Conservation (phyloP, 2,329 filamentous ascomycete species). For the Amphichorda felina region DNA sequence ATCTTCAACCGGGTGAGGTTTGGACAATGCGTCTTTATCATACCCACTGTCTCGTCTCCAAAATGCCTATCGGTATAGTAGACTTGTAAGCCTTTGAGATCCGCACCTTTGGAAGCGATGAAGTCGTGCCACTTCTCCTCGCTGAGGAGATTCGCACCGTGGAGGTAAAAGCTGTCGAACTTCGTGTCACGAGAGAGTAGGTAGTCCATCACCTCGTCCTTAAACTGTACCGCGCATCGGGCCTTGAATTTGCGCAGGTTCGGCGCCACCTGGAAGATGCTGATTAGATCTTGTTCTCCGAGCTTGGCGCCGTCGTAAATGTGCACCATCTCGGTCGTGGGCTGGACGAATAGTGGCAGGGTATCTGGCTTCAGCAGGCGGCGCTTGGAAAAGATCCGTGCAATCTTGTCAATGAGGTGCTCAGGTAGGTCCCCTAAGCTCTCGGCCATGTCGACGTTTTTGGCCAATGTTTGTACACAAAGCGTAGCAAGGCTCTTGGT, state of each 20-base stretch:
- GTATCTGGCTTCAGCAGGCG: conserved; percentile 42
- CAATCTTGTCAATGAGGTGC: conserved; percentile 44
- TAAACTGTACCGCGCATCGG: conserved; percentile 83
- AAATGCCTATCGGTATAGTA: conserved; percentile 79
- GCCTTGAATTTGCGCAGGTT: conserved; percentile 60
- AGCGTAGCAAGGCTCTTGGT: conserved; percentile 56
- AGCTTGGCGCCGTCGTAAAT: conserved; percentile 55
- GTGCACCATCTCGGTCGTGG: conserved; percentile 34
- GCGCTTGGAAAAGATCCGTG: conserved; percentile 47
- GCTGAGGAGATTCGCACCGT: conserved; percentile 74
- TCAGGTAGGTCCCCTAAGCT: conserved; percentile 48
- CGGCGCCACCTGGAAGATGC: conserved; percentile 67
- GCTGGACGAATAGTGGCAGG: conserved; percentile 44
- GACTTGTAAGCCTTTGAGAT: conserved; percentile 59
- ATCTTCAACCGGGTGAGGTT: conserved; percentile 67
- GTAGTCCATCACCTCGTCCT: conserved; percentile 73
- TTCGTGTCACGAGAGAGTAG: conserved; percentile 58
- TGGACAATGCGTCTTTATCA: conserved; percentile 53
- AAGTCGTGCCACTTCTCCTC: conserved; percentile 64
- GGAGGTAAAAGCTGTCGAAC: conserved; percentile 65
- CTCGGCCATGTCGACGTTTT: conserved; percentile 50
- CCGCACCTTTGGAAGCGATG: conserved; percentile 51
- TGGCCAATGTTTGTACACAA: conserved; percentile 50
- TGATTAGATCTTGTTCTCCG: conserved; percentile 62
- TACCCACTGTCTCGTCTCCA: conserved; percentile 53